Evolutionary conservation across 2,329 filamentous ascomycete species (phyloP), one percentile per base, ranked within the genome.

Genomic region (Torrubiella hemipterigena): DNA sequence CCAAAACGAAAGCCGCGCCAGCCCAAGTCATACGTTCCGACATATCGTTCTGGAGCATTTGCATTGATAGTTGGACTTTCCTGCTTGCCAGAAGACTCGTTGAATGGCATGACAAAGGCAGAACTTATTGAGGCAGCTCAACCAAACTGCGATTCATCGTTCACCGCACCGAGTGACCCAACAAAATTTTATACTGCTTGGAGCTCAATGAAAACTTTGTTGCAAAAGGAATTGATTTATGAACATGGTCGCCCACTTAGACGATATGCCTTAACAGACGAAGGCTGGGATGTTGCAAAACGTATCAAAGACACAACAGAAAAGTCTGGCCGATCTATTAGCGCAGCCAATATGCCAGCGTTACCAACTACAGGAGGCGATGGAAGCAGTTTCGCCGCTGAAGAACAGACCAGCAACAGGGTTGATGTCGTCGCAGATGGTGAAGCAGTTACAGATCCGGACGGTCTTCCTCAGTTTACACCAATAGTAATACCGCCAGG

Each of bases 131-230:
- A 77, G 36, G 58, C 67, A 10, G 80, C 81, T 1, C 79, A 89
- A 44, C 71, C 70, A 6, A 64, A 81, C 49, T 84, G 77, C 44
- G 80, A 87, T 46, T 58, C 77, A 3, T 86, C 81, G 0, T 86
- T 85, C 44, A 78, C 69, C 0, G 73, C 69, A 0, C 77, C 80
- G 1, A 63, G 59, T 24, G 77, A 83, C 32, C 62, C 79, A 1
- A 76, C 66, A 9, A 80, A 76, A 34, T 81, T 72, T 44, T 82
- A 83, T 43, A 89, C 82, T 0, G 83, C 83, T 0, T 91, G 82
- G 82, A 80, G 72, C 45, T 85, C 81, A 2, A 86, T 89, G 68
- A 83, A 82, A 48, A 84, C 78, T 0, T 56, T 91, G 19, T 42
- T 77, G 5, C 65, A 74, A 32, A 85, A 87, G 47, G 80, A 85